phyloP scores from a whole-genome alignment of 2,329 filamentous ascomycete genomes.

The Xylariaceae sp. region DNA sequence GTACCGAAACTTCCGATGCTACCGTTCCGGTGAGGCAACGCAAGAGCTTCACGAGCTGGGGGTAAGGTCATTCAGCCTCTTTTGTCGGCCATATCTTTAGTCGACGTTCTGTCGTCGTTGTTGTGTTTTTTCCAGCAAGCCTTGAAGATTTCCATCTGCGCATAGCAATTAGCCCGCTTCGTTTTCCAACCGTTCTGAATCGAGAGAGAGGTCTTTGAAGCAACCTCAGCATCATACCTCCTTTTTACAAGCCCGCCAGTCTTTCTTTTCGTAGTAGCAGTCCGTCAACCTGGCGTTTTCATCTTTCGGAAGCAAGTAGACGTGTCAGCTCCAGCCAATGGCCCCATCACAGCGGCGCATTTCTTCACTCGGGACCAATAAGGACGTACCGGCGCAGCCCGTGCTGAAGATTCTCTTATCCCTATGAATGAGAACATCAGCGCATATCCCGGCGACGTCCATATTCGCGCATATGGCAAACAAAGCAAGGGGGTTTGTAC shows the following conservation, averaged over 20 bases:
- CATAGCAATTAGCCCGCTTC: slow-evolving; percentile 4
- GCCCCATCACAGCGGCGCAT: neutral
- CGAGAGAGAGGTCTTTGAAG: neutral
- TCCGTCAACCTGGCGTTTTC: slow-evolving; percentile 90
- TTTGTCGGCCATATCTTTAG: slow-evolving; percentile 52
- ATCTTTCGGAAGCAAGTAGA: slow-evolving; percentile 44
- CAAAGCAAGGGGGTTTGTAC: slow-evolving; percentile 48
- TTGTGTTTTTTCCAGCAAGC: slow-evolving; percentile 88
- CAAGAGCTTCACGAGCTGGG: neutral
- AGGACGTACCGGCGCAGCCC: slow-evolving; percentile 69
- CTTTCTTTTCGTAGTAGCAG: slow-evolving; percentile 93
- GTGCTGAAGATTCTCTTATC: slow-evolving; percentile 97
- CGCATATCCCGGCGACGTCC: slow-evolving; percentile 8
- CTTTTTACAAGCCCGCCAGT: slow-evolving; percentile 82
- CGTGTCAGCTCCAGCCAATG: slow-evolving; percentile 9
- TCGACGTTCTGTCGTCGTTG: slow-evolving; percentile 76
- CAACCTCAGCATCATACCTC: slow-evolving; percentile 61
- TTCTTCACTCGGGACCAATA: no score
- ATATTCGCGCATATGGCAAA: neutral
- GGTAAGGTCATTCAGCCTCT: neutral
- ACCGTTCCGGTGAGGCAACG: neutral
- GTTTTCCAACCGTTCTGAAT: neutral
- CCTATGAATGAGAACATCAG: slow-evolving; percentile 46
- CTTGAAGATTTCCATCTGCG: slow-evolving; percentile 81
- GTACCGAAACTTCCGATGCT: neutral